Conservation (phyloP, 768 basidiomycete species). For the Pisolithus marmoratus region DNA sequence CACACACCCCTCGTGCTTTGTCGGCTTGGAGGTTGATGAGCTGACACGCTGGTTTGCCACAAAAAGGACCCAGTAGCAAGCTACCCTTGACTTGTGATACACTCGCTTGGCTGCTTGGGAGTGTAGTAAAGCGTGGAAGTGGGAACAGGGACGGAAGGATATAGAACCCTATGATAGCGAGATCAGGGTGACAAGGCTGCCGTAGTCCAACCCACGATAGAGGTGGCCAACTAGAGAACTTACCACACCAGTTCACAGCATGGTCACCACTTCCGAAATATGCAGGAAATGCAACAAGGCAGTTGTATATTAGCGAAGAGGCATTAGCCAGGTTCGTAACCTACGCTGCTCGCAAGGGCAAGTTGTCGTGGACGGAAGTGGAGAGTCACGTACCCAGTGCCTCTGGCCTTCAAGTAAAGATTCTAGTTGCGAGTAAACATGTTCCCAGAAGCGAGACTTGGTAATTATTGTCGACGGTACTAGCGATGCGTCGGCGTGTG, state of each 20-base stretch:
- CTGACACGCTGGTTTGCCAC: slow-evolving; percentile 89
- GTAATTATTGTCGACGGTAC: slow-evolving; percentile 65
- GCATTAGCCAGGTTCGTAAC: slow-evolving; percentile 86
- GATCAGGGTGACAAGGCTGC: background rate
- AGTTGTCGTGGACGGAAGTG: slow-evolving; percentile 5
- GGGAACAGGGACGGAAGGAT: slow-evolving; percentile 63
- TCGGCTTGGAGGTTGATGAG: slow-evolving; percentile 58
- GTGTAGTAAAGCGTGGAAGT: slow-evolving; percentile 24
- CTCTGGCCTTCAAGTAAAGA: slow-evolving; percentile 51
- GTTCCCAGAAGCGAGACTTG: slow-evolving; percentile 76
- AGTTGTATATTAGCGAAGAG: slow-evolving; percentile 73
- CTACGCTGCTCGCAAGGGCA: slow-evolving; percentile 30
- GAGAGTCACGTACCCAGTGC: background rate
- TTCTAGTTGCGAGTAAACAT: slow-evolving; percentile 61
- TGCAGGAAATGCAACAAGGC: slow-evolving; percentile 60
- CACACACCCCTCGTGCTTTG: slow-evolving; percentile 74
- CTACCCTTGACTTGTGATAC: slow-evolving; percentile 5
- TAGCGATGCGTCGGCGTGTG: slow-evolving; percentile 75
- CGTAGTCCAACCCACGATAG: background rate
- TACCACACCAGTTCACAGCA: slow-evolving; percentile 93
- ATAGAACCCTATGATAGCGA: slow-evolving; percentile 69
- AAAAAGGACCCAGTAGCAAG: slow-evolving; percentile 78
- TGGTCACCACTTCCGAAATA: slow-evolving; percentile 57
- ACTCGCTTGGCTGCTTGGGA: slow-evolving; percentile 10
- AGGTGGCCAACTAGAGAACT: slow-evolving; percentile 26